Base-by-base conservation (phyloP, 2,329 filamentous ascomycete species). In the Bimuria novae-zelandiae region DNA sequence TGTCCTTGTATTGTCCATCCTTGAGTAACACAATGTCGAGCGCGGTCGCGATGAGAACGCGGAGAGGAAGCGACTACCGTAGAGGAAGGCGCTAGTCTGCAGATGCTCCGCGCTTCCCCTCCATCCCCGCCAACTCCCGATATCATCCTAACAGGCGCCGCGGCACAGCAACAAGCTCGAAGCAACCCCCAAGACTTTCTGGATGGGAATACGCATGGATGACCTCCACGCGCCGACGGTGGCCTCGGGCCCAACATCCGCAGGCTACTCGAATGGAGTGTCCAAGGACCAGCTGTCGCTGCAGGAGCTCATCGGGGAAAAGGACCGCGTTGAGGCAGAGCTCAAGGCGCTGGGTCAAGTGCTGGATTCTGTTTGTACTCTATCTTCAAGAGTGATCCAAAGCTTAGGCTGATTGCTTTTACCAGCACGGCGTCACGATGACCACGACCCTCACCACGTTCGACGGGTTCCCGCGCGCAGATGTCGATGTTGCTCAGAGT, bases 401-500 rank as follows among this genome's bases (percentile, higher is more conserved):
- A 39, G 43, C 22, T 51, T 47, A 27, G 61, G 43, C 65, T 68
- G 33, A 68, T 45, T 17, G 51, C 37, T 55, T 25, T 22, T 46
- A 60, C n/a, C 65, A 97, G 92, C 93, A 97, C 79, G 87, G 89
- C 39, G 93, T 96, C 48, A 87, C 89, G 66, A 99, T 99, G 94
- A 87, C 88, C 65, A 97, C 94, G 7, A 82, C 85, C 52, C 84
- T 99, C 33, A 85, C 91, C 21, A 97, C 93, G 12, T 84, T 86
- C 56, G 94, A 97, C 75, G 94, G 94, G 42, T 99, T 90, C 71
- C 94, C 94, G 27, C 85, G 94, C 70, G 88, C 90, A 65, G 94
- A 99, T 75, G 87, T 99, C 59, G 94, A 99, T 73, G 89, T 99
- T 57, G 89, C 94, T 22, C 93, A 97, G 77, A 94, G 91, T 94